Base-by-base conservation (phyloP, 495 filamentous ascomycete species). In the Tirmania nivea region DNA sequence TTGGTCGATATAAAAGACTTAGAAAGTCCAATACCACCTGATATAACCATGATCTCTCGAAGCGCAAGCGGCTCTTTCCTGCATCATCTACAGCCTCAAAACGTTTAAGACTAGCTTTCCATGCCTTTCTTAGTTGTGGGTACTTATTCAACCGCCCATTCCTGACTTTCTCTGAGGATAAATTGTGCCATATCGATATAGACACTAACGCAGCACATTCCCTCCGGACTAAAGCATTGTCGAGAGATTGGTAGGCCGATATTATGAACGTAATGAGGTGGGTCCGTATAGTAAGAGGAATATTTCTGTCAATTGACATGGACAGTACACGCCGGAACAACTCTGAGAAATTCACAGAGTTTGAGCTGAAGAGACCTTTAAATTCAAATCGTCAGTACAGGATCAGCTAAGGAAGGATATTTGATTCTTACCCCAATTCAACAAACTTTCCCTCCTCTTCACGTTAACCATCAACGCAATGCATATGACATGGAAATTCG, bases 191-290 rank as follows among this genome's bases (percentile, higher is more conserved):
- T 60, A 92, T 84, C 1, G 84, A 83, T 59, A 99, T 93, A 0
- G 85, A 87, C 45, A 99, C 89, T 39, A 99, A 71, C 10, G 90
- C 84, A 45, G 87, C 92, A 68, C 89, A 95, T 70, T 99, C 89
- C 63, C 93, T 96, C 49, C 90, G 76, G 34, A 96, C 83, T 50
- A 94, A 73, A 19, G 73, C 74, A 67, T 81, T 93, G 60, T 99
- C 90, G 16, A 96, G 75, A 20, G 87, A 94, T 67, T 94, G 87
- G 66, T 94, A 96, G 52, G 89, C 84, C 58, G 79, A 77, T 52
- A 94, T 87, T 54, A 94, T 75, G 66, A 93, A 94, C 12, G 79
- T 81, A 4, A 96, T 68, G 31, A 96, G 75, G 20, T 90, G 78
- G 1, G 81, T 81, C 52, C 85, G 78, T 50, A 93, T 76, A 10